Evolutionary conservation across 140 eudicot species (phyloP), one percentile per base, ranked within the genome.

Genomic region (Ambrosia hybrid): DNA sequence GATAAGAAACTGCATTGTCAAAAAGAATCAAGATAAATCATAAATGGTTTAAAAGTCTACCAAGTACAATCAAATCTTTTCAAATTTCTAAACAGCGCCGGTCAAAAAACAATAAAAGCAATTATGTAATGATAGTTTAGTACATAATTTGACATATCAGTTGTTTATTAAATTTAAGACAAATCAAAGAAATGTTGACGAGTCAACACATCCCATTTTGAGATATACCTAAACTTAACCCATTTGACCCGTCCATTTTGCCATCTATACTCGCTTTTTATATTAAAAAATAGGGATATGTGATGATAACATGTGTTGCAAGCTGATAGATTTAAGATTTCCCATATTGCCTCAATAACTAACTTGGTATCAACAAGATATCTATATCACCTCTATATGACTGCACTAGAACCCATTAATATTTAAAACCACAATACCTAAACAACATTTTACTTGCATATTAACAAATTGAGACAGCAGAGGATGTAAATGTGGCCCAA

Each of bases 321-420:
- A 17, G 34, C 30, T 57, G 62, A 57, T 57, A 8, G 63, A 57
- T 57, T 33, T 9, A 30, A 30, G 34, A 30, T 30, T 30, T 1
- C 41, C 41, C 43, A 10, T 59, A 26, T 60, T 60, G 36, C 66
- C 66, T 60, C 66, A 14, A 60, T 34, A 60, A 60, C 66, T 62
- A 62, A 62, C 46, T 13, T 62, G 26, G 13, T 37, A 62, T 62
- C 21, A 10, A 36, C 21, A 61, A 61, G 45, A 61, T 36, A 30
- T 36, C 11, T 36, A 34, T 61, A 61, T 13, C 10, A 36, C 5
- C 65, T 36, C 67, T 37, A 36, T n/a, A 37, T 13, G n/a, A 36
- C 5, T 36, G 11, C 36, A 36, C 36, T 37, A 41, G 48, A 4
- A 61, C 67, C 39, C 48, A 61, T 5, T 5, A 37, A 6, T 5